These are phyloP conservation scores for Carex kokanica DNA, from an alignment of 176 grass and related monocot species.

Conservation along the genomic window DNA sequence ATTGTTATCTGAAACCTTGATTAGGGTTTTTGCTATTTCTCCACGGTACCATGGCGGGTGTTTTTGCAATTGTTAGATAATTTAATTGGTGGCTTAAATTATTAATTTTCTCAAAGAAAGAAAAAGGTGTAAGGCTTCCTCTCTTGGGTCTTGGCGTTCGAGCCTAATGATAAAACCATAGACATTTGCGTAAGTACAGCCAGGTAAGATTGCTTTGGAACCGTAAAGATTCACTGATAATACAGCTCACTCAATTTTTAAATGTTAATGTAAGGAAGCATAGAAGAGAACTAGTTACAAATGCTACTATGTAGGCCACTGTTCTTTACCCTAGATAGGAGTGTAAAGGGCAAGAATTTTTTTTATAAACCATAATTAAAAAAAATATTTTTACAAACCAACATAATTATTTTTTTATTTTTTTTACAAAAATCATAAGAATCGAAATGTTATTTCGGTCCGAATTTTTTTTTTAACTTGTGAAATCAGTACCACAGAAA, in stretches of 20 bases:
- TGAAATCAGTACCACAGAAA: too few species aligned
- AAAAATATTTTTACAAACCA: too few species aligned
- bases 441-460: too few species aligned
- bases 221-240: slow-evolving; percentile 26
- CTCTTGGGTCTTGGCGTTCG: background rate
- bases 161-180: slow-evolving; percentile 10
- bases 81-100: background rate
- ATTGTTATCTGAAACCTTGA: too few species aligned
- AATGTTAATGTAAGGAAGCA: background rate
- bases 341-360: too few species aligned
- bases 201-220: slow-evolving; percentile 30
- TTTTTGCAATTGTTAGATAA: background rate
- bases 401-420: too few species aligned
- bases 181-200: slow-evolving; percentile 7
- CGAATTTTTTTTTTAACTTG: too few species aligned
- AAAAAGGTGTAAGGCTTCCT: background rate
- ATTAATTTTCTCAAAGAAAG: slow-evolving; percentile 9
- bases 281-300: background rate
- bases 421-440: too few species aligned
- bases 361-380: too few species aligned
- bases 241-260: background rate
- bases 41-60: too few species aligned
- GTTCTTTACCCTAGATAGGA: background rate
- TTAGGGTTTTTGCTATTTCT: too few species aligned
- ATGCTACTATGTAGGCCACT: background rate